phyloP scores from a whole-genome alignment of 495 filamentous ascomycete species.

The Aspergillus sclerotioniger region DNA sequence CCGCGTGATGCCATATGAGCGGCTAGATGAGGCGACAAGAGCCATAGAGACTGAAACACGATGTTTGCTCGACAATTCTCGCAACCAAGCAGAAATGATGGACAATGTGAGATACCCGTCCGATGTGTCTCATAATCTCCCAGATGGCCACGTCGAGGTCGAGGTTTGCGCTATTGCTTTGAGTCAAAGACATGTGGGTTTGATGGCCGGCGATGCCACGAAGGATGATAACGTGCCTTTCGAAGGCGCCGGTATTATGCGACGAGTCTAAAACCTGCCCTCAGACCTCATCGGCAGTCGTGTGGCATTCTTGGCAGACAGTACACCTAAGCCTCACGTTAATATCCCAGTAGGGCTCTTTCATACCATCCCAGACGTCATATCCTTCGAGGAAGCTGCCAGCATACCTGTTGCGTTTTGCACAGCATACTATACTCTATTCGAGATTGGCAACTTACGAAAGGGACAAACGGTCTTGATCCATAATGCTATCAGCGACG shows the following conservation, averaged over 20 bases:
- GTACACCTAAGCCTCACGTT: slow-evolving; percentile 29
- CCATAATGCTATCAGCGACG: slow-evolving; percentile 43
- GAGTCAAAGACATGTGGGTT: slow-evolving; percentile 39
- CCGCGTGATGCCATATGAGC: slow-evolving; percentile 23
- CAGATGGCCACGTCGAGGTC: slow-evolving; percentile 29
- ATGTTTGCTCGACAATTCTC: no score
- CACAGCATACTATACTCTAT: slow-evolving; percentile 39
- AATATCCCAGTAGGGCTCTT: slow-evolving; percentile 20
- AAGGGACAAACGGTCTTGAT: slow-evolving; percentile 40
- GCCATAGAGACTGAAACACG: background rate
- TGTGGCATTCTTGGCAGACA: slow-evolving; percentile 34
- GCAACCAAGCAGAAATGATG: no score
- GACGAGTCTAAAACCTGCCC: slow-evolving; percentile 11
- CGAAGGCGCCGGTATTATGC: slow-evolving; percentile 42
- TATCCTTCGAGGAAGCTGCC: slow-evolving; percentile 43
- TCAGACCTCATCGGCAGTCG: slow-evolving; percentile 21
- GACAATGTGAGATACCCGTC: no score
- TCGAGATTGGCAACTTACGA: slow-evolving; percentile 29
- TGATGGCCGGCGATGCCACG: no score
- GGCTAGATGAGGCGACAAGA: slow-evolving; percentile 6
- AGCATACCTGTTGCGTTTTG: slow-evolving; percentile 41
- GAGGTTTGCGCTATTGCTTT: slow-evolving; percentile 25
- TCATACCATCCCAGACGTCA: slow-evolving; percentile 28
- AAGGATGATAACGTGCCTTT: slow-evolving; percentile 30
- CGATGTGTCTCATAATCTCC: no score